Conservation (phyloP, 2,329 filamentous ascomycete genomes). For the Arthrobotrys megalospora region DNA sequence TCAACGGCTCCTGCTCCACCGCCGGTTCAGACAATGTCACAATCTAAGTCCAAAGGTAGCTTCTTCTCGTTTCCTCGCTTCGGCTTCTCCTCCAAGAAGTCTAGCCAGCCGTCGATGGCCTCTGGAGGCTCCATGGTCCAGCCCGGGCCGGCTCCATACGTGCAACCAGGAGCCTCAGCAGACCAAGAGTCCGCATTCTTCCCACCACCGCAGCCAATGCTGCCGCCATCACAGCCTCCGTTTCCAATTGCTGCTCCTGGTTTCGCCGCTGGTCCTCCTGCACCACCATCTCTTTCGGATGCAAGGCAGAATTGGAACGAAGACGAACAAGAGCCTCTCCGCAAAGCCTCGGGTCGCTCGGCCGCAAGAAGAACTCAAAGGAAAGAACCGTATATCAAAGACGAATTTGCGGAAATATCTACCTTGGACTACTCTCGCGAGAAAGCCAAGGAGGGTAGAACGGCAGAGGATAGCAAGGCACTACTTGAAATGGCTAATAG, state of each 20-base stretch:
- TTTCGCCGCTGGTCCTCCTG: not conserved
- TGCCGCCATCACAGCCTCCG: not conserved
- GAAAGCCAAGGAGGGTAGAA: not conserved
- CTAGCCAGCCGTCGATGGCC: conserved; percentile 7
- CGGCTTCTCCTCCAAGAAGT: conserved; percentile 16
- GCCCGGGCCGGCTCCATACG: not conserved
- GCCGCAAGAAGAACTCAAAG: not conserved
- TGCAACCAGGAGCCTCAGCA: not conserved
- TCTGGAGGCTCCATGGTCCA: conserved; percentile 1
- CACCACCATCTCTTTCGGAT: not conserved
- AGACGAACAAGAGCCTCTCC: not conserved
- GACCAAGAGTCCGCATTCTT: not conserved
- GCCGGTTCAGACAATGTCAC: not conserved
- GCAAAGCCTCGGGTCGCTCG: not conserved
- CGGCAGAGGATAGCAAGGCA: not conserved
- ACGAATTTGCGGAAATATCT: conserved; percentile 18
- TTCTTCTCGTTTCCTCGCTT: not conserved
- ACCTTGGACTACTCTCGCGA: conserved; percentile 8
- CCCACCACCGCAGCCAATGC: not conserved
- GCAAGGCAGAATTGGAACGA: not conserved
- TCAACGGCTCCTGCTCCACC: not conserved
- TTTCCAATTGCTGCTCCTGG: conserved; percentile 2
- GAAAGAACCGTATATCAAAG: conserved; percentile 8
- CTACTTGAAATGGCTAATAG: not conserved
- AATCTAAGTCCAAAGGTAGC: not conserved